These are phyloP conservation scores for Monosporascus sp. DNA, from an alignment of 2,329 filamentous ascomycete genomes.

Conservation along the genomic window DNA sequence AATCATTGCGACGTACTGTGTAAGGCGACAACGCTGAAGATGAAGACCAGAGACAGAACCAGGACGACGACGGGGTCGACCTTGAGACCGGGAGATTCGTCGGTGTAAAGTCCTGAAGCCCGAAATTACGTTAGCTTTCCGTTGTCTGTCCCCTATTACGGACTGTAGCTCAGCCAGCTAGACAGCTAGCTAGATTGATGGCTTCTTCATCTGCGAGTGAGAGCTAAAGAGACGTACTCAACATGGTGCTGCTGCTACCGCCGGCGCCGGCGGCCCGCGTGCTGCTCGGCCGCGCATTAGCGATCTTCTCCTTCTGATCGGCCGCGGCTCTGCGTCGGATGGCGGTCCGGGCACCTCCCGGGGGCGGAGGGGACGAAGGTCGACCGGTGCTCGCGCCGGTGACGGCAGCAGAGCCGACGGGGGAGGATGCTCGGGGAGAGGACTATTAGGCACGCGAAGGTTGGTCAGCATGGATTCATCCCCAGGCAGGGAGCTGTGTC, in stretches of 20 bases:
- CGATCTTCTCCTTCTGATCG: conserved; percentile 94
- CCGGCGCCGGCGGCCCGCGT: conserved; percentile 91
- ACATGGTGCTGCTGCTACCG: conserved; percentile 95
- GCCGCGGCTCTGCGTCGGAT: conserved; percentile 93
- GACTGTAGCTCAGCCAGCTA: too few species aligned
- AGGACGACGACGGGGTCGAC: conserved; percentile 97
- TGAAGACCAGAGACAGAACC: conserved; percentile 94
- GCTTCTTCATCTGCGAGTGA: conserved; percentile 3
- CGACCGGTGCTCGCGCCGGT: conserved; percentile 68
- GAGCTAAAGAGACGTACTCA: conserved; percentile 59
- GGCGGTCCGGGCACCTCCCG: conserved; percentile 89
- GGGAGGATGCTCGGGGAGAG: conserved; percentile 56
- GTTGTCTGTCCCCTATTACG: too few species aligned
- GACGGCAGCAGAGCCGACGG: conserved; percentile 49
- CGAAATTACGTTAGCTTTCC: background rate
- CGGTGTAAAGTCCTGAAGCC: conserved; percentile 78
- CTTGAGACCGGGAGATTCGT: conserved; percentile 94
- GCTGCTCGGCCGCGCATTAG: conserved; percentile 87
- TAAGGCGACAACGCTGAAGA: conserved; percentile 95
- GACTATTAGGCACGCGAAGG: conserved; percentile 34
- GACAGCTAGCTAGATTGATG: too few species aligned
- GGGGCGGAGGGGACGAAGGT: conserved; percentile 79
- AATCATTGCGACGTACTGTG: conserved; percentile 66
- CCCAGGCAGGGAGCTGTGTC: background rate
- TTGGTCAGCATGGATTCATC: conserved; percentile 3